Evolutionary conservation across 2,329 filamentous ascomycete species (phyloP).

Genomic region (Lecanicillium sp.): DNA sequence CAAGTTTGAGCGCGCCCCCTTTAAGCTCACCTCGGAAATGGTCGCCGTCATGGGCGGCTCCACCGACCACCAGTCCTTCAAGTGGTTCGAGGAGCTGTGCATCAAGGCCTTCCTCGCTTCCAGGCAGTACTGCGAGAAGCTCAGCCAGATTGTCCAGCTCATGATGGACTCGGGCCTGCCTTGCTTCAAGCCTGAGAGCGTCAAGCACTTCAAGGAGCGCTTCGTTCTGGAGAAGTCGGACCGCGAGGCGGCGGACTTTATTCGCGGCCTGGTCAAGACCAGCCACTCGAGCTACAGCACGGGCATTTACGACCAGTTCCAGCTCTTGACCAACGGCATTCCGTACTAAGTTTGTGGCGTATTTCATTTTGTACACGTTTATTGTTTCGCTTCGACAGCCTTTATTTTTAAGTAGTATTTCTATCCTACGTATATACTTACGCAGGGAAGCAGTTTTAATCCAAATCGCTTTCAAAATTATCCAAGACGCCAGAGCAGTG

Average conservation of each 20-base stretch:
- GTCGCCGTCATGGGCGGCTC: constrained; percentile 96
- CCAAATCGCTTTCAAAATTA: no score
- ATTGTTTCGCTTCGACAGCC: no score
- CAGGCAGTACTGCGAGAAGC: constrained; percentile 78
- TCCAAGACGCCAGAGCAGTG: no score
- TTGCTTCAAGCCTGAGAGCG: constrained; percentile 95
- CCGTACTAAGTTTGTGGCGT: constrained; percentile 60
- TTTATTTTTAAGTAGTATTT: no score
- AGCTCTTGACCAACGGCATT: constrained; percentile 93
- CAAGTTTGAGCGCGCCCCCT: constrained; percentile 94
- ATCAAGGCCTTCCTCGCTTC: constrained; percentile 91
- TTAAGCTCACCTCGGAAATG: constrained; percentile 98
- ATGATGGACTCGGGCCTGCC: constrained; percentile 96
- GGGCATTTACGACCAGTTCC: constrained; percentile 95
- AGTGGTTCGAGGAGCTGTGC: constrained; percentile 93
- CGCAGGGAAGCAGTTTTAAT: no score
- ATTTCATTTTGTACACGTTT: no score
- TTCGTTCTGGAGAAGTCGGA: constrained; percentile 92
- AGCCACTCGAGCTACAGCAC: constrained; percentile 89
- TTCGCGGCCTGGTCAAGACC: constrained; percentile 81
- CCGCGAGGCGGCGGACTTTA: constrained; percentile 88
- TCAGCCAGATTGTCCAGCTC: constrained; percentile 80
- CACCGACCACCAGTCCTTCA: constrained; percentile 78
- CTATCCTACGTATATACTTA: no score
- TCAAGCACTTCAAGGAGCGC: constrained; percentile 83